These are phyloP conservation scores for Pestalotiopsis sp. DNA, from an alignment of 2,329 filamentous ascomycete species.

Conservation along the genomic window DNA sequence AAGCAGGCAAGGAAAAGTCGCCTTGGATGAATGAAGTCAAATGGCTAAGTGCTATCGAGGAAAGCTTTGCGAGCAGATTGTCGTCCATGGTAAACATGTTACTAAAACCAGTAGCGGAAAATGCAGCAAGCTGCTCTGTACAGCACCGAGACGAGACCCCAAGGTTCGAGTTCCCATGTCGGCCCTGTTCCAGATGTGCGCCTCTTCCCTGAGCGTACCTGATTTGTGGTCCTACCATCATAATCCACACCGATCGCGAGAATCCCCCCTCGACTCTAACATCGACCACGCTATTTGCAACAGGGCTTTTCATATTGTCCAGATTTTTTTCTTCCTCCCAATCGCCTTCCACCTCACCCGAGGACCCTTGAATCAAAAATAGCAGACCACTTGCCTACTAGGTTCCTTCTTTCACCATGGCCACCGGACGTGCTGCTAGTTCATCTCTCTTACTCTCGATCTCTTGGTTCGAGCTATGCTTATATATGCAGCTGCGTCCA, in stretches of 20 bases:
- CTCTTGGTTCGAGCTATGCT: not conserved
- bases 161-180: not conserved
- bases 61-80: not conserved
- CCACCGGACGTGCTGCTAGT: not conserved
- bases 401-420: not conserved
- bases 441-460: not conserved
- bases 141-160: not conserved
- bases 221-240: not conserved
- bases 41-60: not conserved
- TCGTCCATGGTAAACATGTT: not conserved
- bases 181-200: not conserved
- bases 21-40: not conserved
- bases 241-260: not conserved
- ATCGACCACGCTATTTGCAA: not conserved
- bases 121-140: not conserved
- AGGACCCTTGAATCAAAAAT: not conserved
- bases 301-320: not conserved
- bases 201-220: not conserved
- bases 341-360: not conserved
- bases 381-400: not conserved
- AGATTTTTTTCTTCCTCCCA: not conserved
- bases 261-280: not conserved
- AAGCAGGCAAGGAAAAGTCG: not conserved
- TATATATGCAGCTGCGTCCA: not conserved
- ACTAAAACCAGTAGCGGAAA: not conserved